Evolutionary conservation across 2,329 filamentous ascomycete genomes (phyloP), one percentile per base, ranked within the genome.

Genomic region (Fusarium sp.): DNA sequence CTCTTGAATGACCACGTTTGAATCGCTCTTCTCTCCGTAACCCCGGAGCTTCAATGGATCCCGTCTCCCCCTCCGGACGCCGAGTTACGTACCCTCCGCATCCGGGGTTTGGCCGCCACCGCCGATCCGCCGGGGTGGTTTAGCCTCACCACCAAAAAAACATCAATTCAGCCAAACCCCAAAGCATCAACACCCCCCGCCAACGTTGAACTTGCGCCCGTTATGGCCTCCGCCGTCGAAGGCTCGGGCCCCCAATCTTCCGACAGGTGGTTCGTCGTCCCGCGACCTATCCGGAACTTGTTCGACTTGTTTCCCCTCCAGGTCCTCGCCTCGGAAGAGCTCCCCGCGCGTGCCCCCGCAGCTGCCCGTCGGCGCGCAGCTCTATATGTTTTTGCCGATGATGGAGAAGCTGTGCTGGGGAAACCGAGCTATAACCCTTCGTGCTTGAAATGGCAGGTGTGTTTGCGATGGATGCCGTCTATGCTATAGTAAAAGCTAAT

Each of bases 381-480:
- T 11, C 86, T 99, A 10, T 95, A 95, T 82, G 87, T 98, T 66
- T 98, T 98, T 83, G 89, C 90, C 69, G 90, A 88, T 16, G 85
- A 90, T 1, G 84, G 88, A n/a, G 92, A 91, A 77, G 93, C 91
- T 37, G 82, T 83, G 65, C 80, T 80, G 43, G 91, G 91, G 6
- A 84, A 86, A 33, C 93, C 95, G 29, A 97, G 94, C 74, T 97
- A 93, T 85, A 98, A 98, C 81, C 97, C 97, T 13, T 91, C 92
- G 68, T 99, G 97, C 86, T 87, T 98, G 80, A 98, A 96, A 86
- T 98, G 95, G 95, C 97, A 98, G 93, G 95, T 96, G 78, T 76
- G 90, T 64, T 39, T 58, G 6, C 22, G 9, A 20, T 9, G 18
- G 6, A 24, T 5, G 2, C 5, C 3, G 16, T 20, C 27, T 27